Percentiles rank a stretch among this genome's conserved stretches.
Conservation (phyloP, 2,329 filamentous ascomycete genomes). For the Hirsutella thompsonii region DNA sequence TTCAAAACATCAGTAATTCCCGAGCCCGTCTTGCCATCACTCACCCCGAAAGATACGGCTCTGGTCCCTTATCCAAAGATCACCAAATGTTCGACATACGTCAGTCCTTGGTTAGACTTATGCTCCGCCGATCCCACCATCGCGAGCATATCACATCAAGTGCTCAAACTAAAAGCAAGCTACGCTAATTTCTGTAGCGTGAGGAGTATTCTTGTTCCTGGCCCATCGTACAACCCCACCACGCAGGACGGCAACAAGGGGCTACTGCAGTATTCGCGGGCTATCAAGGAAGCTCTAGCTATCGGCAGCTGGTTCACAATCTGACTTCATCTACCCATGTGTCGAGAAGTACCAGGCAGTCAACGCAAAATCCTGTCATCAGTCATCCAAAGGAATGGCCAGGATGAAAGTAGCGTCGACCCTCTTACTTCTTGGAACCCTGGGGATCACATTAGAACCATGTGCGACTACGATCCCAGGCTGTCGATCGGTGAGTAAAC, state of each 20-base stretch:
- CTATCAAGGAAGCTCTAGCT: constrained; percentile 65
- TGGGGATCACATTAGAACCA: constrained; percentile 76
- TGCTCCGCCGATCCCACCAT: constrained; percentile 72
- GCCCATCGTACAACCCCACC: constrained; percentile 54
- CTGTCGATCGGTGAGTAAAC: constrained; percentile 65
- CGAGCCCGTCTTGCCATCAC: constrained; percentile 48
- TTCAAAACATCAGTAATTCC: constrained; percentile 32
- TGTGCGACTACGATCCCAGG: constrained; percentile 74
- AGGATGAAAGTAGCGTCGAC: constrained; percentile 34
- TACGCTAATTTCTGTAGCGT: constrained; percentile 95
- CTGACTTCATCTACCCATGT: constrained; percentile 73
- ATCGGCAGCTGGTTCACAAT: constrained; percentile 68
- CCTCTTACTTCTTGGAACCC: constrained; percentile 80
- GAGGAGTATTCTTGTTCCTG: constrained; percentile 68
- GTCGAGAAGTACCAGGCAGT: constrained; percentile 54
- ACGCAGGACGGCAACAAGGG: constrained; percentile 35
- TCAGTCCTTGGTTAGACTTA: constrained; percentile 89
- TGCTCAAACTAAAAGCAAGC: constrained; percentile 79
- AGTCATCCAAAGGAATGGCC: constrained; percentile 20
- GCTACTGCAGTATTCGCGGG: constrained; percentile 68
- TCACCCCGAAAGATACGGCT: constrained; percentile 69
- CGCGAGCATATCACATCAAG: constrained; percentile 76
- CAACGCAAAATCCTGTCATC: constrained; percentile 38
- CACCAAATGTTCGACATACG: constrained; percentile 61
- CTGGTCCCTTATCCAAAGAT: constrained; percentile 56